phyloP scores from a whole-genome alignment of 371 early-diverging fungal species.

The Zychaea mexicana region DNA sequence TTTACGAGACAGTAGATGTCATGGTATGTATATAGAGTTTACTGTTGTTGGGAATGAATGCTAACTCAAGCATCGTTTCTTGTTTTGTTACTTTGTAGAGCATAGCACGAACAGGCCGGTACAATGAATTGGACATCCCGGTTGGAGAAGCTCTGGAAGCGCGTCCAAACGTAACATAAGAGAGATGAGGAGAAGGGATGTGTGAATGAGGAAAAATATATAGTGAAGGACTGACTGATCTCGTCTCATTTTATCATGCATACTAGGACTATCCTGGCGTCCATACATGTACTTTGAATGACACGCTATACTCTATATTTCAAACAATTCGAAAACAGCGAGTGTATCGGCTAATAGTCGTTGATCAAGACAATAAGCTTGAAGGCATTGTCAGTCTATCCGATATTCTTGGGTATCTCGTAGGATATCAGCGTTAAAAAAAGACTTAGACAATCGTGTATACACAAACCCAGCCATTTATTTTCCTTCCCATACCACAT shows the following conservation, averaged over 20 bases:
- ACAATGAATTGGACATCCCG: slow-evolving; percentile 77
- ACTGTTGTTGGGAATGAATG: background rate
- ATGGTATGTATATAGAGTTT: slow-evolving; percentile 60
- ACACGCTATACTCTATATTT: slow-evolving; percentile 86
- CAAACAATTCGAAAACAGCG: slow-evolving; percentile 81
- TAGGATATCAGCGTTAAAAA: slow-evolving; percentile 36
- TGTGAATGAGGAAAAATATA: background rate
- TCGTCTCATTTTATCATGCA: too few species aligned
- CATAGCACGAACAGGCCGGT: slow-evolving; percentile 48
- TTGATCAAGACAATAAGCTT: slow-evolving; percentile 79
- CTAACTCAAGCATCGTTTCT: background rate
- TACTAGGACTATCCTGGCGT: slow-evolving; percentile 92
- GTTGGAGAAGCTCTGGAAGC: slow-evolving; percentile 83
- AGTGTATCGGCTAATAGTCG: slow-evolving; percentile 90
- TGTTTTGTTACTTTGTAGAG: slow-evolving; percentile 34
- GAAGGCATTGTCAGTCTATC: slow-evolving; percentile 89
- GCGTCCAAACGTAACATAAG: slow-evolving; percentile 66
- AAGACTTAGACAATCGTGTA: too few species aligned
- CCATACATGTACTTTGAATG: slow-evolving; percentile 86
- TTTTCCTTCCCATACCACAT: too few species aligned
- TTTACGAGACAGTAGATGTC: slow-evolving; percentile 94
- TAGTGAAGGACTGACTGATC: background rate
- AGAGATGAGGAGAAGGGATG: background rate
- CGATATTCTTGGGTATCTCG: slow-evolving; percentile 79
- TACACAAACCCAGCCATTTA: background rate